Conservation (phyloP, 2,329 filamentous ascomycete genomes). For the Verticillium longisporum region DNA sequence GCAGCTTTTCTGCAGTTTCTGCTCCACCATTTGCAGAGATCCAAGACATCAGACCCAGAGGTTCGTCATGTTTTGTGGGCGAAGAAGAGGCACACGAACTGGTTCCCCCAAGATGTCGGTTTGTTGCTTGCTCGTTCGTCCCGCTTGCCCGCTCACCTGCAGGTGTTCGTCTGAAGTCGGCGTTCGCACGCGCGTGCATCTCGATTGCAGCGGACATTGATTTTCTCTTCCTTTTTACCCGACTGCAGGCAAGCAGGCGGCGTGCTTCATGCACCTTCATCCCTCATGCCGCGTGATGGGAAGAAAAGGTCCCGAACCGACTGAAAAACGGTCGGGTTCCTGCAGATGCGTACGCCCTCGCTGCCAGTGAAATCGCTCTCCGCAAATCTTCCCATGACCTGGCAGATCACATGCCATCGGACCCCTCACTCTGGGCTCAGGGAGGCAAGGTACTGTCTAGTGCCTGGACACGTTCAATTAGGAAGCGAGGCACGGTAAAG, state of each 20-base stretch:
- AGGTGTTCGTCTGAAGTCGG: neutral
- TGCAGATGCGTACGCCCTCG: neutral
- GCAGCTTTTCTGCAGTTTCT: neutral
- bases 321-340: neutral
- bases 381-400: neutral
- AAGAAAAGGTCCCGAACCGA: neutral
- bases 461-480: neutral
- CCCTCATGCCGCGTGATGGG: neutral
- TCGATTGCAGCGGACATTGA: neutral
- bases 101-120: neutral
- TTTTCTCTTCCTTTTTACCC: no score
- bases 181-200: neutral
- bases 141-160: neutral
- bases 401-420: no score
- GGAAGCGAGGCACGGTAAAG: neutral
- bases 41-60: neutral
- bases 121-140: neutral
- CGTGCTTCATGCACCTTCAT: neutral
- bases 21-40: neutral
- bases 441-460: no score
- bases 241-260: no score
- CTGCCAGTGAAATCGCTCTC: neutral
- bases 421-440: no score
- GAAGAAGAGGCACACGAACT: no score
- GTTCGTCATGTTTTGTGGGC: neutral